Conservation (phyloP, 2,329 filamentous ascomycete species). For the Ascochyta koolunga region DNA sequence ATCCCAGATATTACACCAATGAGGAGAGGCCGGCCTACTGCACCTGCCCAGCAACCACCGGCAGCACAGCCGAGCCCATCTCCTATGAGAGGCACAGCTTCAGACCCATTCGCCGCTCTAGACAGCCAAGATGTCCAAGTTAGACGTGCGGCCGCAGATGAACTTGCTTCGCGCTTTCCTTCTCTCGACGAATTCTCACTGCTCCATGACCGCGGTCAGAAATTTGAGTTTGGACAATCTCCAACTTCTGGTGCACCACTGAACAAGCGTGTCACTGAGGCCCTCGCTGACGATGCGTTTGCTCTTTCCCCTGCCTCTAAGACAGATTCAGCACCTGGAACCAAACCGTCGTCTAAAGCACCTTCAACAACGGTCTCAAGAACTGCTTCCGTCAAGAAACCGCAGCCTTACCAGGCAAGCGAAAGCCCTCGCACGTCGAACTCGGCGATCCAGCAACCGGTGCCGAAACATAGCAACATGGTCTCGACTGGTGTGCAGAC, state of each 20-base stretch:
- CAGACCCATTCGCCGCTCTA: conserved; percentile 89
- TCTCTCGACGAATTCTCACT: conserved; percentile 92
- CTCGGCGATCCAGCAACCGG: conserved; percentile 50
- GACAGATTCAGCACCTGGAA: conserved; percentile 34
- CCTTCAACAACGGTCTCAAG: conserved; percentile 40
- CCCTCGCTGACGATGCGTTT: conserved; percentile 85
- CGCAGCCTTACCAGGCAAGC: conserved; percentile 19
- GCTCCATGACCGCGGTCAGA: conserved; percentile 80
- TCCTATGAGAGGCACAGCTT: conserved; percentile 70
- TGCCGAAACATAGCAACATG: conserved; percentile 59
- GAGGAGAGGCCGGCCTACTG: conserved; percentile 80
- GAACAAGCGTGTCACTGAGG: conserved; percentile 72
- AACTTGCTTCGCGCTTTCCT: conserved; percentile 84
- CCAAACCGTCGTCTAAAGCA: conserved; percentile 38
- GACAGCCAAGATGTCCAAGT: conserved; percentile 67
- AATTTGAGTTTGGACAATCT: conserved; percentile 75
- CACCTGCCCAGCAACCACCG: conserved; percentile 52
- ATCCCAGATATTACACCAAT: conserved; percentile 93
- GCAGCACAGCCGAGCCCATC: conserved; percentile 67
- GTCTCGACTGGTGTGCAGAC: conserved; percentile 85
- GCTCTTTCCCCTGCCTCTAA: conserved; percentile 52
- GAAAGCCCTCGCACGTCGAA: conserved; percentile 32
- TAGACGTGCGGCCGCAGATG: conserved; percentile 66
- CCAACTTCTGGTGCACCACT: conserved; percentile 56
- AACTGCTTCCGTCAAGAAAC: conserved; percentile 41